Evolutionary conservation across 1,284 basidiomycete genomes (phyloP).

Genomic region (Trametes pubescens): DNA sequence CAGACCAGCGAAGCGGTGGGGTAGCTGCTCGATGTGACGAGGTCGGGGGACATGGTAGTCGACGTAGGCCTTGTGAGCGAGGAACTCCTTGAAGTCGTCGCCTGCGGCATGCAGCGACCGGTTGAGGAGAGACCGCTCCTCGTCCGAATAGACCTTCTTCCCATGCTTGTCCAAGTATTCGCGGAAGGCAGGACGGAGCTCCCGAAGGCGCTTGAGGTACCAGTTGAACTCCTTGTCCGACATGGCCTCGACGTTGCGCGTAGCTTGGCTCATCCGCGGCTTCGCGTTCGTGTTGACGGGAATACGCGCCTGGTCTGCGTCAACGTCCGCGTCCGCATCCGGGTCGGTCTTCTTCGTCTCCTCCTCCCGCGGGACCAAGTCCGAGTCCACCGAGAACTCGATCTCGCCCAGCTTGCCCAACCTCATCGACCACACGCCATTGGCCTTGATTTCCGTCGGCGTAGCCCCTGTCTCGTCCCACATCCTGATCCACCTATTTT

Average conservation of each 20-base stretch:
- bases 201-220: slow-evolving; percentile 65
- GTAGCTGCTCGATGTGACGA: slow-evolving; percentile 64
- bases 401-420: slow-evolving; percentile 42
- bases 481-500: slow-evolving; percentile 69
- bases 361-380: slow-evolving; percentile 45
- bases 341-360: slow-evolving; percentile 11
- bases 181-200: slow-evolving; percentile 63
- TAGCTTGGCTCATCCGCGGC: slow-evolving; percentile 44
- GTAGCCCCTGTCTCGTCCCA: slow-evolving; percentile 68
- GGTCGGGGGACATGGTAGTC: slow-evolving; percentile 40
- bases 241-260: slow-evolving; percentile 47
- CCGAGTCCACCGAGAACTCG: slow-evolving; percentile 58
- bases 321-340: slow-evolving; percentile 8
- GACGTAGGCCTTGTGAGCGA: slow-evolving; percentile 37
- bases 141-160: slow-evolving; percentile 33
- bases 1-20: slow-evolving; percentile 70
- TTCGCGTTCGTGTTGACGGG: slow-evolving; percentile 30
- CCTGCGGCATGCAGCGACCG: slow-evolving; percentile 31
- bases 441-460: slow-evolving; percentile 39
- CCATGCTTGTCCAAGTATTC: slow-evolving; percentile 47
- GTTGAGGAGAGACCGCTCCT: slow-evolving; percentile 43
- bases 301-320: slow-evolving; percentile 30
- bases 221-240: slow-evolving; percentile 58
- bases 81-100: slow-evolving; percentile 41
- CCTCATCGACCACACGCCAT: slow-evolving; percentile 47